Base-by-base conservation (phyloP, 139 green algal genomes). In the Chlamydomonas sphaeroides region DNA sequence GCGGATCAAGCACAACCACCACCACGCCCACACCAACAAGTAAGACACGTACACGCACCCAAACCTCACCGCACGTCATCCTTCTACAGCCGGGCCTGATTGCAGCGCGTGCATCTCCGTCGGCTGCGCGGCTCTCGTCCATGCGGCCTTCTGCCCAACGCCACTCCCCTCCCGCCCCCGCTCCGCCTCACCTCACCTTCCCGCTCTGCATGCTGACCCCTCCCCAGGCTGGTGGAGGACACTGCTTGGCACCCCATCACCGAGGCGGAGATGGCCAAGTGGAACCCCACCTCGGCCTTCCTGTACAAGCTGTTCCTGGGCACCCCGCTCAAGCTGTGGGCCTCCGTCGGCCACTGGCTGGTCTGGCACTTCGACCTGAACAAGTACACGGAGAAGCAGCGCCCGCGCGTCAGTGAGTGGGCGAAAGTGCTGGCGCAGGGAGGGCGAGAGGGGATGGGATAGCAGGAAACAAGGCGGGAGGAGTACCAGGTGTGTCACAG, bases 11-110 rank as follows among this genome's bases (percentile, higher is more conserved):
- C 97, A 99, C 96, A 98, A 99, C 94, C 89, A 95, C 78, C 97
- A 99, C 93, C 97, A 99, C 87, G 96, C 97, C 5, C 92, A 98
- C 92, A 99, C 97, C 70, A 99, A 99, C 96, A 99, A 98, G 95
- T 96, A 73, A 87, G 88, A n/a, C n/a, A n/a, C n/a, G n/a, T 26
- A 35, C 3, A 7, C 56, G 23, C 20, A 32, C 30, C 61, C 21
- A 67, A n/a, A n/a, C n/a, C n/a, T n/a, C n/a, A n/a, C n/a, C n/a
- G n/a, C n/a, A n/a, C n/a, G n/a, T n/a, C n/a, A n/a, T n/a, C n/a
- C n/a, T n/a, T n/a, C n/a, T n/a, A n/a, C n/a, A n/a, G n/a, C n/a
- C n/a, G n/a, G n/a, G n/a, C n/a, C n/a, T n/a, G n/a, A n/a, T n/a
- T n/a, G n/a, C n/a, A n/a, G n/a, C n/a, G n/a, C n/a, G n/a, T n/a